phyloP scores from a whole-genome alignment of 2,329 filamentous ascomycete species.

The Colletotrichum tropicicola region DNA sequence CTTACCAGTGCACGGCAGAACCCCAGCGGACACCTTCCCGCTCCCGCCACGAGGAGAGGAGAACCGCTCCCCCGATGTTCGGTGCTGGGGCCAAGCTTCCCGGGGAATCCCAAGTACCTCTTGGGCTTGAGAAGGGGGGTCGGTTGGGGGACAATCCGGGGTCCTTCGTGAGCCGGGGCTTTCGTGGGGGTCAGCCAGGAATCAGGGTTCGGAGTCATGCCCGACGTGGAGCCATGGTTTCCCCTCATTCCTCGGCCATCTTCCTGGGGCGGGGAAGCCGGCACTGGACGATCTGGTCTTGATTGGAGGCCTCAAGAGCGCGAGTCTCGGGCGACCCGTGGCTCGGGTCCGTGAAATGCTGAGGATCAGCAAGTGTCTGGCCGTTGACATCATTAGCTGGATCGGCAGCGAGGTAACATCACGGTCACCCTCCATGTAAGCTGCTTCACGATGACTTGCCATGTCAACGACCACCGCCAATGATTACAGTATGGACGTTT shows the following conservation, averaged over 20 bases:
- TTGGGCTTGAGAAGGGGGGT: background rate
- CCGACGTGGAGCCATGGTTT: background rate
- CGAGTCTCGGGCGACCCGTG: background rate
- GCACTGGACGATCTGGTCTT: background rate
- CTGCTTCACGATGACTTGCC: too few species aligned
- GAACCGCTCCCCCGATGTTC: background rate
- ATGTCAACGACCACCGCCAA: too few species aligned
- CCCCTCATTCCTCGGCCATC: slow-evolving; percentile 26
- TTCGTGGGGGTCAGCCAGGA: background rate
- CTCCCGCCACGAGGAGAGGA: background rate
- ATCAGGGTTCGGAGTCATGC: slow-evolving; percentile 1
- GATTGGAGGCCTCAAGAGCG: slow-evolving; percentile 15
- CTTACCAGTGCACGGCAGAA: background rate
- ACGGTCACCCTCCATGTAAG: background rate
- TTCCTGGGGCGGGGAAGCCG: slow-evolving; percentile 15
- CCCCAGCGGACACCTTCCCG: background rate
- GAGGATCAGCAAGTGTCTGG: too few species aligned
- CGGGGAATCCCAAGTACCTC: background rate
- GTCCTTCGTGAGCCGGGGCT: background rate
- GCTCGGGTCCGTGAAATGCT: background rate
- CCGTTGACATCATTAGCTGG: background rate
- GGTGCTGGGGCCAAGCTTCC: background rate
- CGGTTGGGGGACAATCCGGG: background rate
- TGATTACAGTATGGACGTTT: too few species aligned
- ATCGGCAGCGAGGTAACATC: background rate